Evolutionary conservation across 2,329 filamentous ascomycete genomes (phyloP).

Genomic region (Colletotrichum sp.): DNA sequence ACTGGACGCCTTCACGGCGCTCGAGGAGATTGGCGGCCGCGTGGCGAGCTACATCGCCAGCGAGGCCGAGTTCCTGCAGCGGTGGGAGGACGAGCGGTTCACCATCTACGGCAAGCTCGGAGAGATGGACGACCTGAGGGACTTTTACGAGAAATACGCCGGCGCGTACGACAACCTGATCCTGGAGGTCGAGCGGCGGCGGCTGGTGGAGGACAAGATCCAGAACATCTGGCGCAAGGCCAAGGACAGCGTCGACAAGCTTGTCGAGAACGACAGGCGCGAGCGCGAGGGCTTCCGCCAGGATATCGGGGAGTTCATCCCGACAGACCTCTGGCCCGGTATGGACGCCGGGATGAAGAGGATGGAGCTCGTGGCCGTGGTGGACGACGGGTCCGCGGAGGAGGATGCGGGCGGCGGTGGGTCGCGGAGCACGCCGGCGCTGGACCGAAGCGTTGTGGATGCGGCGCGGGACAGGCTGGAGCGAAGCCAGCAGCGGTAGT

Average conservation of each 20-base stretch:
- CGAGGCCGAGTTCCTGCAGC: conserved; percentile 65
- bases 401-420: conserved; percentile 1
- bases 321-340: conserved; percentile 85
- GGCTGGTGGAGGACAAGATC: conserved; percentile 75
- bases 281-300: conserved; percentile 80
- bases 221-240: conserved; percentile 79
- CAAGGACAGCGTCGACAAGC: conserved; percentile 74
- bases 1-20: conserved; percentile 65
- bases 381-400: conserved; percentile 32
- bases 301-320: conserved; percentile 85
- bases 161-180: conserved; percentile 85
- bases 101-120: conserved; percentile 71
- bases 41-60: conserved; percentile 70
- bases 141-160: conserved; percentile 89
- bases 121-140: conserved; percentile 77
- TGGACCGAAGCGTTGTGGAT: conserved; percentile 34
- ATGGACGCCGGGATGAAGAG: conserved; percentile 65
- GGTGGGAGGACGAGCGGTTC: conserved; percentile 78
- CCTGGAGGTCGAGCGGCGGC: conserved; percentile 81
- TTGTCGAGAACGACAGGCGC: conserved; percentile 74
- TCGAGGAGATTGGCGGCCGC: conserved; percentile 72
- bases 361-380: conserved; percentile 51
- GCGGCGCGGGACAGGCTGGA: conserved; percentile 27
- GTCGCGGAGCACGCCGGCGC: conserved; percentile 28
- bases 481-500: conserved; percentile 15